phyloP scores from a whole-genome alignment of 108 stramenopile species.

The Mayamaea pseudoterrestris region DNA sequence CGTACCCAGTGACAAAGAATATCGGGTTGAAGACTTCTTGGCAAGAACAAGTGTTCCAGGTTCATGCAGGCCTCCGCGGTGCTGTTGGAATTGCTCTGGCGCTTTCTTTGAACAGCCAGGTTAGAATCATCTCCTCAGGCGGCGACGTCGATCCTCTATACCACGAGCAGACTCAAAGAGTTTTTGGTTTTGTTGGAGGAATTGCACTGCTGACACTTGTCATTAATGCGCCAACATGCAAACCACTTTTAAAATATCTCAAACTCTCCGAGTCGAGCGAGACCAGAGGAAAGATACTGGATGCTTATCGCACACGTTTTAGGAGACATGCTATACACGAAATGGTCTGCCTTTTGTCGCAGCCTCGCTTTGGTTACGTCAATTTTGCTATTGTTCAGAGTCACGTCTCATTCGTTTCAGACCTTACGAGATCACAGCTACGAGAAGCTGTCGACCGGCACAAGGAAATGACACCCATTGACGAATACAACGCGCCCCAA shows the following conservation, averaged over 20 bases:
- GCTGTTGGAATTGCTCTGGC: slow-evolving; percentile 80
- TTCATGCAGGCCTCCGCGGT: slow-evolving; percentile 76
- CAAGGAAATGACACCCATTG: slow-evolving; percentile 20
- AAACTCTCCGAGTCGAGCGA: slow-evolving; percentile 51
- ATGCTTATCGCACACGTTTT: slow-evolving; percentile 15
- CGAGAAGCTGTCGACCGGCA: slow-evolving; percentile 25
- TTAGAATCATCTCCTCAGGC: neutral
- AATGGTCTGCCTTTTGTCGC: slow-evolving; percentile 28
- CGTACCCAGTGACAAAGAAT: slow-evolving; percentile 53
- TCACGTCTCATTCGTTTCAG: slow-evolving; percentile 36
- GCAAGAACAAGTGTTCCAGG: slow-evolving; percentile 48
- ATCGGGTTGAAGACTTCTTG: slow-evolving; percentile 41
- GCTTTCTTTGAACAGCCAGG: slow-evolving; percentile 44
- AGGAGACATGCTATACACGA: slow-evolving; percentile 14
- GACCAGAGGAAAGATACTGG: slow-evolving; percentile 26
- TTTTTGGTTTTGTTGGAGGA: slow-evolving; percentile 33
- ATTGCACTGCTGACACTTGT: slow-evolving; percentile 37
- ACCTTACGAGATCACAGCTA: slow-evolving; percentile 33
- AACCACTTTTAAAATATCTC: slow-evolving; percentile 36
- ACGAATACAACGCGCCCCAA: slow-evolving; percentile 32
- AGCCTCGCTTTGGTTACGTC: slow-evolving; percentile 26
- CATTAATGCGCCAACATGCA: slow-evolving; percentile 46
- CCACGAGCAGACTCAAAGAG: slow-evolving; percentile 9
- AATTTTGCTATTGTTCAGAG: slow-evolving; percentile 42
- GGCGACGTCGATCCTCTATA: neutral